These are phyloP conservation scores for Malassezia nana DNA, from an alignment of 1,284 basidiomycete species.

Conservation along the genomic window DNA sequence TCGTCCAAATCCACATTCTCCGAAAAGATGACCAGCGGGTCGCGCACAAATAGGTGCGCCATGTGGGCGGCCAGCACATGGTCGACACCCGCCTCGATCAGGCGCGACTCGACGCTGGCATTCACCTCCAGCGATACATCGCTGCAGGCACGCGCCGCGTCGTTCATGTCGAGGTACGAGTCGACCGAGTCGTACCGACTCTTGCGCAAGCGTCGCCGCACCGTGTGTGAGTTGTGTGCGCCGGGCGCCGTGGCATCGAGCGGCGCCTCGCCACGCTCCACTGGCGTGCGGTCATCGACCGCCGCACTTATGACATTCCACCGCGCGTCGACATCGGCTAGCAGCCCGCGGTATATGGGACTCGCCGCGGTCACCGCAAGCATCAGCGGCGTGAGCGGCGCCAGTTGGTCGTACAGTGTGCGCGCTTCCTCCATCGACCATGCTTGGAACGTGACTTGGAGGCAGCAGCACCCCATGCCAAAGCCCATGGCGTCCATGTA, in stretches of 20 bases:
- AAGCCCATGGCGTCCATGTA: conserved; percentile 99
- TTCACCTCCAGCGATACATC: conserved; percentile 77
- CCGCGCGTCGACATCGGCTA: conserved; percentile 91
- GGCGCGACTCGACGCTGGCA: conserved; percentile 51
- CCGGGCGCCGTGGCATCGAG: conserved; percentile 4
- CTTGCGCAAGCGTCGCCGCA: conserved; percentile 65
- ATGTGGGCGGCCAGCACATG: conserved; percentile 78
- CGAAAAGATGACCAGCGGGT: conserved; percentile 87
- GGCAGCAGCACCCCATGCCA: conserved; percentile 97
- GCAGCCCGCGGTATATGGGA: conserved; percentile 83
- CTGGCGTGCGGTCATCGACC: conserved; percentile 89
- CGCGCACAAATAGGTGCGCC: conserved; percentile 91
- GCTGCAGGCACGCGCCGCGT: conserved; percentile 86
- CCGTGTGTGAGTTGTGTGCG: conserved; percentile 8
- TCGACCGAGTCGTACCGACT: conserved; percentile 94
- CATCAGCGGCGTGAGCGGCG: conserved; percentile 88
- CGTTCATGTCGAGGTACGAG: conserved; percentile 62
- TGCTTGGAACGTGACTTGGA: conserved; percentile 95
- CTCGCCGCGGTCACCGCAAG: conserved; percentile 89
- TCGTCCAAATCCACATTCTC: conserved; percentile 92
- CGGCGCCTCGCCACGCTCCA: conserved; percentile 68
- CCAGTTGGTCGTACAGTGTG: conserved; percentile 82
- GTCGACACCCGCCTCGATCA: conserved; percentile 60
- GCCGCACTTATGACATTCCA: conserved; percentile 98
- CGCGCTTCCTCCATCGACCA: conserved; percentile 85